phyloP scores from a whole-genome alignment of 164 flowering plant species.

The Amborella trichopoda region DNA sequence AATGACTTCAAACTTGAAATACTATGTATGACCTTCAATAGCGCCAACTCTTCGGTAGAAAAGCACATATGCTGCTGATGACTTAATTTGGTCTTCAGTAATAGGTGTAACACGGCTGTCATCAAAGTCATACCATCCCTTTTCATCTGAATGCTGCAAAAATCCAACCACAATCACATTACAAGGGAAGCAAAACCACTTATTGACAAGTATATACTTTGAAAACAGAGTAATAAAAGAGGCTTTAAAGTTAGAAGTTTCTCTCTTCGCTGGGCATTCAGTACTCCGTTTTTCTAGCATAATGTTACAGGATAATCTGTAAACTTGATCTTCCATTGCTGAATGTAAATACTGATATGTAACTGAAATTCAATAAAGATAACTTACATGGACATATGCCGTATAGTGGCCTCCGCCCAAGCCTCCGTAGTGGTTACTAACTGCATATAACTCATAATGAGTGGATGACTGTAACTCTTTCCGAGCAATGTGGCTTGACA shows the following conservation, averaged over 20 bases:
- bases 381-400: slow-evolving; percentile 80
- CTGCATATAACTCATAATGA: slow-evolving; percentile 71
- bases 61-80: slow-evolving; percentile 92
- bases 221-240: neutral
- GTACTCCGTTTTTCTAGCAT: no score
- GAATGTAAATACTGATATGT: no score
- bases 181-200: neutral
- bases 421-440: slow-evolving; percentile 91
- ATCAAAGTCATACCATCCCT: slow-evolving; percentile 78
- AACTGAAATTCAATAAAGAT: no score
- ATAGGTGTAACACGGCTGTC: slow-evolving; percentile 68
- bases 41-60: slow-evolving; percentile 68
- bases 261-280: no score
- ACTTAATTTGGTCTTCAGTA: slow-evolving; percentile 54
- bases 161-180: neutral
- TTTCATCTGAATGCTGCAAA: slow-evolving; percentile 58
- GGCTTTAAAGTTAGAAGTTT: no score
- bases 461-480: slow-evolving; percentile 24
- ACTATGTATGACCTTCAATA: no score
- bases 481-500: slow-evolving; percentile 46
- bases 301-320: no score
- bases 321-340: no score
- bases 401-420: slow-evolving; percentile 98
- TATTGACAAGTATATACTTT: neutral
- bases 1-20: no score